Evolutionary conservation across 2,329 filamentous ascomycete genomes (phyloP).

Genomic region (Hypoxylon sp.): DNA sequence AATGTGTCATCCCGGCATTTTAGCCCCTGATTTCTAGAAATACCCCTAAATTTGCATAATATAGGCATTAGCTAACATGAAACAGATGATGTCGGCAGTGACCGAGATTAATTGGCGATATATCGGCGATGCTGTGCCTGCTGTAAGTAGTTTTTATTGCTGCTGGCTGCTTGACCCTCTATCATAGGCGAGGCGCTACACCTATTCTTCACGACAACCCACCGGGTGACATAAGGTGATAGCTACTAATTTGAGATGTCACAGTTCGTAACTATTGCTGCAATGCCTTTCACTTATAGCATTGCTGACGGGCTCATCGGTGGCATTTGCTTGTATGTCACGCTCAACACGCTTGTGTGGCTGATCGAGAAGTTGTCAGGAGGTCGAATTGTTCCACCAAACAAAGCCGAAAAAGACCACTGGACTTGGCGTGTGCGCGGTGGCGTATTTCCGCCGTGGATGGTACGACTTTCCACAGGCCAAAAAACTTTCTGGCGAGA

Average conservation of each 20-base stretch:
- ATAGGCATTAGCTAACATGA: too few relatives aligned
- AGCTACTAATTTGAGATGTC: constrained; percentile 5
- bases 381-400: constrained; percentile 80
- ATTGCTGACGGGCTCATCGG: constrained; percentile 90
- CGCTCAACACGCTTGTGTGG: constrained; percentile 81
- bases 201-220: not conserved
- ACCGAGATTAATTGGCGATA: constrained; percentile 92
- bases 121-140: constrained; percentile 85
- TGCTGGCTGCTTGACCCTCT: not conserved
- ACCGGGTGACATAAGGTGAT: too few relatives aligned
- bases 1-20: too few relatives aligned
- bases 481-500: constrained; percentile 82
- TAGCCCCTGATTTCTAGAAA: too few relatives aligned
- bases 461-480: constrained; percentile 73
- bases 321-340: constrained; percentile 81
- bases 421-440: constrained; percentile 86
- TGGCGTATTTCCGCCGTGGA: constrained; percentile 82
- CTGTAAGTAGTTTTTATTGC: constrained; percentile 53
- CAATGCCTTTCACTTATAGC: constrained; percentile 93
- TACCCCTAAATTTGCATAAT: too few relatives aligned
- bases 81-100: constrained; percentile 78
- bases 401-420: constrained; percentile 82
- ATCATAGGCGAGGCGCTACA: not conserved
- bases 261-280: constrained; percentile 80
- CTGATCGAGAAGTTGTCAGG: constrained; percentile 75